Evolutionary conservation across 108 stramenopile species (phyloP).

Genomic region (Skeletonema costatum): DNA sequence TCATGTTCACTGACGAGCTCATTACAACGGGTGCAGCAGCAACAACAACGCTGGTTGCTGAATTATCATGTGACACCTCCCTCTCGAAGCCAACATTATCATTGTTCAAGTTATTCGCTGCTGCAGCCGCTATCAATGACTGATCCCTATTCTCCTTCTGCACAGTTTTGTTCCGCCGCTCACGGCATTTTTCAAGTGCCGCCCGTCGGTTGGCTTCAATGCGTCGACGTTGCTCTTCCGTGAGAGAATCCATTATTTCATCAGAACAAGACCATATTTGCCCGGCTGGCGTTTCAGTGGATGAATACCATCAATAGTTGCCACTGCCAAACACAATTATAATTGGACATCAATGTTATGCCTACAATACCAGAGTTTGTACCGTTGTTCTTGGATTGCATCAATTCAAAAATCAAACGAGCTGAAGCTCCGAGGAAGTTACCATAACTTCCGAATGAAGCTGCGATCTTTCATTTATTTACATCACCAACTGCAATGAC

Average conservation of each 20-base stretch:
- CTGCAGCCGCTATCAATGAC: not conserved
- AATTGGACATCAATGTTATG: too few species aligned
- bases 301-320: too few species aligned
- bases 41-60: not conserved
- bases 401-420: too few species aligned
- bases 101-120: not conserved
- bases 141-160: not conserved
- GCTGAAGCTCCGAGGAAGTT: too few species aligned
- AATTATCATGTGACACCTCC: not conserved
- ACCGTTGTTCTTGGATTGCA: too few species aligned
- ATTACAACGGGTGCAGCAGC: not conserved
- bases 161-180: not conserved
- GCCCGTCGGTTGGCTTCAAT: conserved; percentile 10
- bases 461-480: too few species aligned
- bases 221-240: conserved; percentile 26
- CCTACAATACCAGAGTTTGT: too few species aligned
- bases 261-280: too few species aligned
- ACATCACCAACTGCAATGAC: too few species aligned
- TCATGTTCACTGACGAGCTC: not conserved
- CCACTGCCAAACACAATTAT: too few species aligned
- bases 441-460: too few species aligned
- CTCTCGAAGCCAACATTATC: not conserved
- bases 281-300: too few species aligned
- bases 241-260: conserved; percentile 11
- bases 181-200: not conserved